These are phyloP conservation scores for Talaromyces proteolyticus DNA, from an alignment of 495 filamentous ascomycete genomes.

Conservation along the genomic window DNA sequence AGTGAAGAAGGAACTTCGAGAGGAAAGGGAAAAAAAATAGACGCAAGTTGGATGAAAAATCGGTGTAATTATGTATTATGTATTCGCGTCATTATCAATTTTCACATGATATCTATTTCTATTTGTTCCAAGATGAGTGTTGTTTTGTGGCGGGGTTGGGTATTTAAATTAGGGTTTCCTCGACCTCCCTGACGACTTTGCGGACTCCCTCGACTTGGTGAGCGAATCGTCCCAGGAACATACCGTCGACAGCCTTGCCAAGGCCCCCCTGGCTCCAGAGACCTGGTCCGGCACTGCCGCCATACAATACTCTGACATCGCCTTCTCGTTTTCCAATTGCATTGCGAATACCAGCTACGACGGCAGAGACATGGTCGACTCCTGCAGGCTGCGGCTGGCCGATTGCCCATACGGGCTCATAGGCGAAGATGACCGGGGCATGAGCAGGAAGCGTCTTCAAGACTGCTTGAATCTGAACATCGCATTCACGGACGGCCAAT, in stretches of 20 bases:
- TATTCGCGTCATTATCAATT: background rate
- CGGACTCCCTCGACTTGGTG: slow-evolving; percentile 65
- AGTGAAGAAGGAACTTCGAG: slow-evolving; percentile 80
- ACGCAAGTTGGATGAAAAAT: slow-evolving; percentile 1
- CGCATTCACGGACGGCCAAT: slow-evolving; percentile 58
- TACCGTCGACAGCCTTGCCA: slow-evolving; percentile 65
- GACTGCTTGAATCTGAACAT: slow-evolving; percentile 54
- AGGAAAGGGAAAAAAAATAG: slow-evolving; percentile 34
- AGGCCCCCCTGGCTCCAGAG: slow-evolving; percentile 56
- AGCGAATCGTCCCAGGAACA: slow-evolving; percentile 78
- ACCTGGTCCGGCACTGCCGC: slow-evolving; percentile 74
- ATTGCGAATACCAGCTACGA: slow-evolving; percentile 55
- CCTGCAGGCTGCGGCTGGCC: slow-evolving; percentile 66
- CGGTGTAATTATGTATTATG: slow-evolving; percentile 5
- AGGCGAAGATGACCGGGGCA: slow-evolving; percentile 72
- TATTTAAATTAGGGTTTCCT: slow-evolving; percentile 26
- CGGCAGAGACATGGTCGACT: slow-evolving; percentile 63
- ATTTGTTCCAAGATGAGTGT: background rate
- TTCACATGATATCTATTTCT: slow-evolving; percentile 2
- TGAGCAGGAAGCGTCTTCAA: slow-evolving; percentile 49
- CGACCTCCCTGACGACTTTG: slow-evolving; percentile 65
- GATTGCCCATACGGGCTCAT: slow-evolving; percentile 90
- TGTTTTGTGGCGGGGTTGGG: too few species aligned
- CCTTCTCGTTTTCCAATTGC: slow-evolving; percentile 38
- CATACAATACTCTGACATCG: slow-evolving; percentile 64